Evolutionary conservation across 176 grass and related monocot genomes (phyloP), one percentile per base, ranked within the genome.

Genomic region (Pharus latifolius): DNA sequence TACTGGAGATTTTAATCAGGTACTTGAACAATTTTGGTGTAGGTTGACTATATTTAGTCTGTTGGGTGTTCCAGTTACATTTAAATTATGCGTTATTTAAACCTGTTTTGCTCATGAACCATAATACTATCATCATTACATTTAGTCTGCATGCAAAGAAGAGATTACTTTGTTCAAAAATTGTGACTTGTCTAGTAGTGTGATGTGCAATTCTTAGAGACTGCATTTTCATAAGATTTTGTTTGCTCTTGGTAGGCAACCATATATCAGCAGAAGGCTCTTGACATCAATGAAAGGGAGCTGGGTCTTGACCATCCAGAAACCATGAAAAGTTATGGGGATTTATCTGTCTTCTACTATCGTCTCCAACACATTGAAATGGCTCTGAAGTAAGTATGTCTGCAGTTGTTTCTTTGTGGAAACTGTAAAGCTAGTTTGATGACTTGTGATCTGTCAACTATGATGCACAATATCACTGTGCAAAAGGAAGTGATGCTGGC

Each of bases 341-440:
- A 99, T 76, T 89, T 99, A 71, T 99, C 96, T 77, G 96, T 99
- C 37, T 99, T 99, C 80, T 99, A 99, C 82, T 99, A 99, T 65
- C 87, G 96, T 29, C 96, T 99, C 35, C 96, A 95, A 81, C 96
- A 99, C 58, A 99, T 91, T 53, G 96, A 99, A 78, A 88, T 95
- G 87, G 96, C 96, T 76, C 78, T 99, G 6, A 99, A 95, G 96
- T 99, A 95, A 95, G 90, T 80, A 6, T 67, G 38, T 12, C 38
- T 45, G 40, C 77, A 45, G 28, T 48, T 35, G 16, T 63, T 91
- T 27, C 7, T 32, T 83, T 77, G 26, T 56, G 22, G 12, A 78
- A 82, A 33, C 29, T 52, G 46, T 28, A 64, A 72, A 61, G 18
- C 18, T 34, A 50, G 45, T 5, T 41, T 49, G 7, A 35, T 46